Conservation (phyloP, 139 green algal species). For the Coccomyxa sp. region DNA sequence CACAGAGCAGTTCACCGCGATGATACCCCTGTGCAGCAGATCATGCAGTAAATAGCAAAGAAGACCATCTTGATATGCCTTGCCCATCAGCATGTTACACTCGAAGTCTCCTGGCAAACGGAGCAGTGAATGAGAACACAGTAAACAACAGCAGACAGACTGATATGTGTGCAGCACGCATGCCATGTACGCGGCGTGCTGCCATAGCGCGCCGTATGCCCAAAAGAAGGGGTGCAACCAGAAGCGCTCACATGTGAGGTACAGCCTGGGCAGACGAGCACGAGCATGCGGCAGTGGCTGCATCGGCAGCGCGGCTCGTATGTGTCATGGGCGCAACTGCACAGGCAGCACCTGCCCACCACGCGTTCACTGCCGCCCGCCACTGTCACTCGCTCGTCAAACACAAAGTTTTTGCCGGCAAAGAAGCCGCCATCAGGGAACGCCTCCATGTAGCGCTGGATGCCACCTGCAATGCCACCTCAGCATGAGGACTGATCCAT, state of each 20-base stretch:
- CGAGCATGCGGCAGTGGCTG: conserved; percentile 52
- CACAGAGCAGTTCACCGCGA: too few species aligned
- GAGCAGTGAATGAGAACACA: background rate
- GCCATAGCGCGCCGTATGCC: too few species aligned
- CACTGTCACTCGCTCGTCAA: conserved; percentile 51
- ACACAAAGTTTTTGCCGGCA: conserved; percentile 77
- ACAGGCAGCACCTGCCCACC: conserved; percentile 53
- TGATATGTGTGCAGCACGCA: background rate
- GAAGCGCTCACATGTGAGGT: background rate
- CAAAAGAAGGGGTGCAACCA: too few species aligned
- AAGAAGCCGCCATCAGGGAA: conserved; percentile 72
- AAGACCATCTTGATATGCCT: too few species aligned
- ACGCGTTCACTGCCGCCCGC: background rate
- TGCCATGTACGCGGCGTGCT: too few species aligned
- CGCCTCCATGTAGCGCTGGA: conserved; percentile 75
- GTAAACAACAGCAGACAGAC: background rate
- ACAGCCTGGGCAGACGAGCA: conserved; percentile 51
- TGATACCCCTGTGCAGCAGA: too few species aligned
- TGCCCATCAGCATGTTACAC: too few species aligned
- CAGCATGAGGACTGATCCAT: background rate
- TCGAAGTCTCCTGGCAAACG: too few species aligned
- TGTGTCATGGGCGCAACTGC: conserved; percentile 43
- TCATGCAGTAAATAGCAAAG: too few species aligned
- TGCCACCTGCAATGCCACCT: conserved; percentile 50
- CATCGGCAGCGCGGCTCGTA: conserved; percentile 48